Base-by-base conservation (phyloP, 192 early-diverging fungal genomes). In the Radiomyces spectabilis region DNA sequence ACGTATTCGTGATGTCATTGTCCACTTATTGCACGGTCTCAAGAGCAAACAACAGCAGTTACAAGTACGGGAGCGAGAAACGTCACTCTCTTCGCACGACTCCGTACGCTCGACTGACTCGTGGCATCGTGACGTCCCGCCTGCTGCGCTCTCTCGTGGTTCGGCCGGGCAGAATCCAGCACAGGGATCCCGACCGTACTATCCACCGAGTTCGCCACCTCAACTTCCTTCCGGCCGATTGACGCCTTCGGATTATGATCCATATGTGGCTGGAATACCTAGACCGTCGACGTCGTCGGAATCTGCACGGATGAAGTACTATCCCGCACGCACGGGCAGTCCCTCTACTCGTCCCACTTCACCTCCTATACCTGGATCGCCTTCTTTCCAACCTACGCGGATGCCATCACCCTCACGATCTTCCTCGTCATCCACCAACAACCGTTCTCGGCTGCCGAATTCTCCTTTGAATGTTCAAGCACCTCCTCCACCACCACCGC, bases 1-100 rank as follows among this genome's bases (percentile, higher is more conserved):
- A 18, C 58, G 43, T 37, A 68, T 68, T 33, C 65, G 65, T 29
- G 65, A 68, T 41, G 59, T 68, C 7, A 68, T 68, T 57, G 59
- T 68, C 0, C 59, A 54, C 29, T 31, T 68, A 21, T 50, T 68
- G 10, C 65, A 68, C 48, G 65, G 65, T 6, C 32, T 68, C 9
- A 68, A 61, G 29, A 53, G 33, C 4, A 68, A 61, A 16, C 65
- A 68, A 39, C 40, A 53, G 7, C 2, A 42, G 25, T 41, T 55
- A 21, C 44, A 48, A 12, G 52, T 39, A 32, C 35, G 30, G 38
- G 19, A 13, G 35, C 4, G 31, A 34, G 42, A 55, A 32, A 26
- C 40, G 45, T 49, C 7, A 10, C 27, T 22, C 19, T 32, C 39
- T 19, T 31, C 19, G 42, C 26, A 3, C 38, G 46, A 12, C 38